Percentiles rank a stretch among this genome's conserved stretches.
Evolutionary conservation across 192 early-diverging fungal species (phyloP).

Genomic region (Backusella circina): DNA sequence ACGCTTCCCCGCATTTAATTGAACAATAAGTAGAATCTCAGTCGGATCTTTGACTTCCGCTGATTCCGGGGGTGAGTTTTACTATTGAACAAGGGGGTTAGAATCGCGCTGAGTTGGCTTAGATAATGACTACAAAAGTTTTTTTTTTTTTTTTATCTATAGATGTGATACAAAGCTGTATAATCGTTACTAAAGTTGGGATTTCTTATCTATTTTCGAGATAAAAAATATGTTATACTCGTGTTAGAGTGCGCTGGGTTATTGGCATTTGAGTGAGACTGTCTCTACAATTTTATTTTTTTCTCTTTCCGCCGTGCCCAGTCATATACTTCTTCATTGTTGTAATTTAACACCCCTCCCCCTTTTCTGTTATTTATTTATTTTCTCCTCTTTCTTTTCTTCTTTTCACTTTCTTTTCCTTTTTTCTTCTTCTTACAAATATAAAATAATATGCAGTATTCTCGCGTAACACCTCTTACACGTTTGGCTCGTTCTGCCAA

Average conservation of each 20-base stretch:
- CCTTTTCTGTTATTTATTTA: not conserved
- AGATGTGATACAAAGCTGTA: not conserved
- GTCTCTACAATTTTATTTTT: not conserved
- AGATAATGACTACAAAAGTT: not conserved
- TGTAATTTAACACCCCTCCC: not conserved
- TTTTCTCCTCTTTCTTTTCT: not conserved
- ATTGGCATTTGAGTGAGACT: not conserved
- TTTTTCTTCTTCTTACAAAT: not conserved
- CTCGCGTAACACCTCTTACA: not conserved
- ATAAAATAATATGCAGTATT: not conserved
- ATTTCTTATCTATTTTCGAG: not conserved
- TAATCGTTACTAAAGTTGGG: not conserved
- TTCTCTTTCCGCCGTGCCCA: not conserved
- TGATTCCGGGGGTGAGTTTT: not conserved
- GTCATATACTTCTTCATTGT: not conserved
- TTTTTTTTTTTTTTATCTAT: not conserved
- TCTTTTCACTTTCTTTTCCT: not conserved
- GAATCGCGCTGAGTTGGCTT: not conserved
- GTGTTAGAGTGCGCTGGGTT: not conserved
- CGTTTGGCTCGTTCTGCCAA: conserved; percentile 2
- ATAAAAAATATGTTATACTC: not conserved
- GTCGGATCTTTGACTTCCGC: not conserved
- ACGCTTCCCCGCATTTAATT: not conserved
- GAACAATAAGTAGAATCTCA: not conserved
- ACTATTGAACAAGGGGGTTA: not conserved